Conservation (phyloP, 768 basidiomycete species). For the Termitomyces sp. region DNA sequence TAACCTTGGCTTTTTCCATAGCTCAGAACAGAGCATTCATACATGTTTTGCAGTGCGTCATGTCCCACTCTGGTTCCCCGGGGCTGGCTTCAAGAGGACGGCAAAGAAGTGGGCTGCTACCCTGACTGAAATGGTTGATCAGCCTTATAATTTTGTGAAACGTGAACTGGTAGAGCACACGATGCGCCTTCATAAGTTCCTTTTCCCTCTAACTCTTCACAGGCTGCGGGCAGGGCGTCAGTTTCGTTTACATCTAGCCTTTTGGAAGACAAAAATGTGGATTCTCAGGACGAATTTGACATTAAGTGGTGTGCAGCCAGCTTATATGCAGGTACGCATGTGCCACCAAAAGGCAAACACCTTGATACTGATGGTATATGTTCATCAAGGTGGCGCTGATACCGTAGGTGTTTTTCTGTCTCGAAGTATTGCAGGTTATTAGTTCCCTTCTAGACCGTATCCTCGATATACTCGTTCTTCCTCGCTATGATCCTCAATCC, state of each 20-base stretch:
- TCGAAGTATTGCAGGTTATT: neutral
- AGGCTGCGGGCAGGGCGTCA: no score
- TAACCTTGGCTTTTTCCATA: constrained; percentile 14
- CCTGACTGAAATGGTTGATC: constrained; percentile 50
- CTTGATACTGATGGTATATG: neutral
- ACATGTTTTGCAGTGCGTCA: constrained; percentile 40
- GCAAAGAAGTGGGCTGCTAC: constrained; percentile 42
- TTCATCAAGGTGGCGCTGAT: constrained; percentile 46
- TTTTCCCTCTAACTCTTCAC: constrained; percentile 17
- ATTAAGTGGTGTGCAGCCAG: constrained; percentile 33
- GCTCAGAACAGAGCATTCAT: neutral
- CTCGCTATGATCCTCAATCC: constrained; percentile 58
- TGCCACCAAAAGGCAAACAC: neutral
- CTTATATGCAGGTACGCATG: constrained; percentile 42
- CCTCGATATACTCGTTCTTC: neutral
- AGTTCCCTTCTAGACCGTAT: constrained; percentile 43
- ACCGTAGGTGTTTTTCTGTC: constrained; percentile 17
- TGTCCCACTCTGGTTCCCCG: constrained; percentile 62
- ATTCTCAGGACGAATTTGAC: neutral
- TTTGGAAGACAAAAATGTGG: no score
- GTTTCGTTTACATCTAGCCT: no score
- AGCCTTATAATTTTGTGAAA: constrained; percentile 55
- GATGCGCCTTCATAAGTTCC: constrained; percentile 3
- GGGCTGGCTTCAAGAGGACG: constrained; percentile 31
- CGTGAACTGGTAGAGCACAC: constrained; percentile 48